Conservation (phyloP, 73 alveolate species). For the Tetrahymena thermophila region DNA sequence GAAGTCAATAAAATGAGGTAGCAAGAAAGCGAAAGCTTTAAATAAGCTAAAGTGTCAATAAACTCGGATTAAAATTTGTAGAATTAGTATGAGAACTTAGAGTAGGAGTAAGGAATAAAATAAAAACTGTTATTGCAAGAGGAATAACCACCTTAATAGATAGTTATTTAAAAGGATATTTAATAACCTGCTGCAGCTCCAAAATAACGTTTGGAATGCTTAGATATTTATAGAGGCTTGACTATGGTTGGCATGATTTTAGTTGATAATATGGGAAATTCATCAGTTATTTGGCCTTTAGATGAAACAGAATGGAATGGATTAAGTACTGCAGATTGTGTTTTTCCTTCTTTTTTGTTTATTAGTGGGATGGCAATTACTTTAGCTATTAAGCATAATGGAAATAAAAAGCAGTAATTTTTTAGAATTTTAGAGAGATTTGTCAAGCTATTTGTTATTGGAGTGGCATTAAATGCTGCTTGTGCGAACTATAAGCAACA, state of each 20-base stretch:
- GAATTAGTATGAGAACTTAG: not conserved
- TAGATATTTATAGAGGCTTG: constrained; percentile 3
- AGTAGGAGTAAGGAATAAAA: not conserved
- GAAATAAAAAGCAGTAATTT: not conserved
- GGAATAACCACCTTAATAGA: not conserved
- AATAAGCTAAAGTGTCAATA: not conserved
- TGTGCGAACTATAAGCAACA: not conserved
- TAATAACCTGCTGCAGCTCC: not conserved
- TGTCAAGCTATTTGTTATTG: not conserved
- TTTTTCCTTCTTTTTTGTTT: not conserved
- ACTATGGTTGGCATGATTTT: constrained; percentile 12
- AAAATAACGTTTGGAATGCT: not conserved
- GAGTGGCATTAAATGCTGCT: not conserved
- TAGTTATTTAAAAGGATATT: not conserved
- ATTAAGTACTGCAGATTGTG: constrained; percentile 8
- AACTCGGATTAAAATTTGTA: too few species aligned
- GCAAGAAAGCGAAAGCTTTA: not conserved
- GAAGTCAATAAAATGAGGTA: not conserved
- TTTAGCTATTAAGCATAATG: not conserved
- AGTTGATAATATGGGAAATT: constrained; percentile 1
- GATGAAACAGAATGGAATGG: constrained; percentile 10
- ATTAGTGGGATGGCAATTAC: constrained; percentile 1
- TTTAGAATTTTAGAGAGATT: not conserved
- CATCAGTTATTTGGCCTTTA: constrained; percentile 6
- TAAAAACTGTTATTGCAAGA: not conserved